phyloP scores from a whole-genome alignment of 2,329 filamentous ascomycete species.

The Cytospora paraplurivora region DNA sequence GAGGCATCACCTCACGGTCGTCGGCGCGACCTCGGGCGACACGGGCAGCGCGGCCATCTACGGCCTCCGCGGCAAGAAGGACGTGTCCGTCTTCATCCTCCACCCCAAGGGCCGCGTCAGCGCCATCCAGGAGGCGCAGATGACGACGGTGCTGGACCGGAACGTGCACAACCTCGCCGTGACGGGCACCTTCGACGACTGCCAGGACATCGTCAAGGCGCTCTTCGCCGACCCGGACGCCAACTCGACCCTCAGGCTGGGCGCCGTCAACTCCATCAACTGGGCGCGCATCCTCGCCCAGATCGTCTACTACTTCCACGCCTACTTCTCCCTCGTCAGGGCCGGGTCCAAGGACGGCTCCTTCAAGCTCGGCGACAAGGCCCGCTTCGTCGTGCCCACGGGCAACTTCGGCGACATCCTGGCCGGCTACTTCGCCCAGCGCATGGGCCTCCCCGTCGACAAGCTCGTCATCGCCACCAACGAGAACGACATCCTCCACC shows the following conservation, averaged over 20 bases:
- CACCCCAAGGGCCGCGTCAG: slow-evolving; percentile 89
- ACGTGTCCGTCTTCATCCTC: slow-evolving; percentile 94
- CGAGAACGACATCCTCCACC: slow-evolving; percentile 94
- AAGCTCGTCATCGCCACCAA: slow-evolving; percentile 94
- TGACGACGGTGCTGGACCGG: slow-evolving; percentile 88
- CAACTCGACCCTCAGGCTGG: slow-evolving; percentile 81
- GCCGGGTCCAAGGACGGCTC: slow-evolving; percentile 48
- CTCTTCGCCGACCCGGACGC: slow-evolving; percentile 84
- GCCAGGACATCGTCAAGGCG: slow-evolving; percentile 94
- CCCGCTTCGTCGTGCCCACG: slow-evolving; percentile 88
- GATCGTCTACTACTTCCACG: slow-evolving; percentile 95
- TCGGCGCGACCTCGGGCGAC: slow-evolving; percentile 84
- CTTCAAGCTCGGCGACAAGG: slow-evolving; percentile 66
- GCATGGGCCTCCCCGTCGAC: slow-evolving; percentile 67
- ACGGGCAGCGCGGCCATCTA: slow-evolving; percentile 97
- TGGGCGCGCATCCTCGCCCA: slow-evolving; percentile 94
- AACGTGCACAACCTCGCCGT: slow-evolving; percentile 94
- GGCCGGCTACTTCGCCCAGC: slow-evolving; percentile 81
- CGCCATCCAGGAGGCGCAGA: slow-evolving; percentile 92
- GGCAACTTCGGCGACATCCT: slow-evolving; percentile 97
- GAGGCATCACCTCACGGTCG: slow-evolving; percentile 79
- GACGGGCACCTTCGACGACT: slow-evolving; percentile 92
- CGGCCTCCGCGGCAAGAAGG: slow-evolving; percentile 90
- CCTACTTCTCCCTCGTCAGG: slow-evolving; percentile 80
- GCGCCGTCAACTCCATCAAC: slow-evolving; percentile 96